A percentile compares a stretch with the other conserved stretches of the same genome.
Conservation (phyloP, 2,329 filamentous ascomycete species). For the Colletotrichum echinochloae region DNA sequence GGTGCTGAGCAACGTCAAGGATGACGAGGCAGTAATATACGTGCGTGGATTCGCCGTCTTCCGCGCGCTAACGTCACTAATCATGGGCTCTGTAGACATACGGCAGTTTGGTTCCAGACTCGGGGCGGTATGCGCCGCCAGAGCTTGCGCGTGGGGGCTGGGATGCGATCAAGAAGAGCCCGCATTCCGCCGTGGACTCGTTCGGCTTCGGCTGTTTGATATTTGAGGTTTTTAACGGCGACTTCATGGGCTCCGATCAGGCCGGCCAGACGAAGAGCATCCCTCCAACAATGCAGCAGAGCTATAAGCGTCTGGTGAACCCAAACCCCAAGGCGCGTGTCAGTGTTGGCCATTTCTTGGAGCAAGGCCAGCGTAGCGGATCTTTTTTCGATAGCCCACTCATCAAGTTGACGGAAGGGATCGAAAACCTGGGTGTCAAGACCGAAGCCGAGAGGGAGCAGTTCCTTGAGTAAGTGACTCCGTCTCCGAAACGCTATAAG, state of each 20-base stretch:
- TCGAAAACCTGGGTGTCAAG: slow-evolving; percentile 93
- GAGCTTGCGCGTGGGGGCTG: slow-evolving; percentile 90
- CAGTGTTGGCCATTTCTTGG: slow-evolving; percentile 86
- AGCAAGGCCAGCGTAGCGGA: slow-evolving; percentile 84
- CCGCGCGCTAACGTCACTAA: slow-evolving; percentile 28
- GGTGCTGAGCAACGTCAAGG: slow-evolving; percentile 92
- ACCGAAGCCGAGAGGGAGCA: slow-evolving; percentile 84
- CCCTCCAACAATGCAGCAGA: slow-evolving; percentile 87
- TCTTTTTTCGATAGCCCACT: slow-evolving; percentile 94
- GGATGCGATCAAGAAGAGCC: slow-evolving; percentile 88
- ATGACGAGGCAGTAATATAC: slow-evolving; percentile 94
- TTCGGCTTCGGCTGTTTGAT: slow-evolving; percentile 88
- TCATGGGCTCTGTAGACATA: slow-evolving; percentile 71
- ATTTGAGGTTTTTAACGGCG: slow-evolving; percentile 92
- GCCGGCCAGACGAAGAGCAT: slow-evolving; percentile 87
- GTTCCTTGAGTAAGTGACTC: slow-evolving; percentile 74
- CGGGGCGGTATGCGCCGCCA: slow-evolving; percentile 85
- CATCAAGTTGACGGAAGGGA: slow-evolving; percentile 91
- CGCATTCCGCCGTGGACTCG: slow-evolving; percentile 84
- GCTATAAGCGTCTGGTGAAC: slow-evolving; percentile 90
- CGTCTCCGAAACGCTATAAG: background rate
- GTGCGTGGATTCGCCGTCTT: background rate
- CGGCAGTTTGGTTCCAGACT: slow-evolving; percentile 88
- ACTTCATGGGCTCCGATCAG: slow-evolving; percentile 81
- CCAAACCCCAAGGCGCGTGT: slow-evolving; percentile 90